A percentile compares a stretch with the other conserved stretches of the same genome.
Conservation (phyloP, 2,329 filamentous ascomycete genomes). For the Akanthomyces dipterigenus region DNA sequence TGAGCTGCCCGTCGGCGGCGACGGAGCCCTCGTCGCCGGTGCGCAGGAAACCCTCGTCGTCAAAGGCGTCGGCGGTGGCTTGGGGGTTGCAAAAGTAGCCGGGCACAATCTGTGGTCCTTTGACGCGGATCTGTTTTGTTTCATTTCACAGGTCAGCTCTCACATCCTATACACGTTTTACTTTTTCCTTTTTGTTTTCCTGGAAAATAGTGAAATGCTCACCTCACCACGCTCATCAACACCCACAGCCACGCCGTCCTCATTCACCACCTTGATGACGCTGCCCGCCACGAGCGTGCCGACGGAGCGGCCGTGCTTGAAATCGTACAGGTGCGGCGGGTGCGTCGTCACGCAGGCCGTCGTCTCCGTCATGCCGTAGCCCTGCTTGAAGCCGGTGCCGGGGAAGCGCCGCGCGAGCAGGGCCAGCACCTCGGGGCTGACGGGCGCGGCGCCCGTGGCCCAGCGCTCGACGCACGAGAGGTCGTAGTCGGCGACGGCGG, state of each 20-base stretch:
- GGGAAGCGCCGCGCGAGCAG: constrained; percentile 15
- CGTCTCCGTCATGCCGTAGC: constrained; percentile 78
- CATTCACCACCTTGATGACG: constrained; percentile 66
- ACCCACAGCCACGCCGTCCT: constrained; percentile 50
- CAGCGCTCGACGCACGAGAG: constrained; percentile 12
- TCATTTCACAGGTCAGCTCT: not conserved
- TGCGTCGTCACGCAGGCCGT: constrained; percentile 68
- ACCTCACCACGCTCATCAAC: constrained; percentile 61
- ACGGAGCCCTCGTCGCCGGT: constrained; percentile 75
- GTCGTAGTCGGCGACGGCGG: constrained; percentile 15
- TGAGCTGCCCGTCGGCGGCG: constrained; percentile 65
- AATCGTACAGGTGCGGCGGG: constrained; percentile 56
- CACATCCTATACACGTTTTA: not conserved
- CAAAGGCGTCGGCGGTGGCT: constrained; percentile 67
- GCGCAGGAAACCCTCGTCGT: constrained; percentile 62
- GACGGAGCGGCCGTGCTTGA: constrained; percentile 9
- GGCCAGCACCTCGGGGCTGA: constrained; percentile 11
- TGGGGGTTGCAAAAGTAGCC: constrained; percentile 76
- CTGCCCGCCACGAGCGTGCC: constrained; percentile 38
- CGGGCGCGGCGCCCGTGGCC: constrained; percentile 16
- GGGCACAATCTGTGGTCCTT: constrained; percentile 63
- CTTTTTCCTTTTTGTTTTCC: too few relatives aligned
- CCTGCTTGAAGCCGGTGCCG: constrained; percentile 36
- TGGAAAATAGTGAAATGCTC: not conserved
- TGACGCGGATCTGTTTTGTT: constrained; percentile 51